Evolutionary conservation across 208 protist genomes (phyloP), one percentile per base, ranked within the genome.

Genomic region (Jaenimonas drosophilae): DNA sequence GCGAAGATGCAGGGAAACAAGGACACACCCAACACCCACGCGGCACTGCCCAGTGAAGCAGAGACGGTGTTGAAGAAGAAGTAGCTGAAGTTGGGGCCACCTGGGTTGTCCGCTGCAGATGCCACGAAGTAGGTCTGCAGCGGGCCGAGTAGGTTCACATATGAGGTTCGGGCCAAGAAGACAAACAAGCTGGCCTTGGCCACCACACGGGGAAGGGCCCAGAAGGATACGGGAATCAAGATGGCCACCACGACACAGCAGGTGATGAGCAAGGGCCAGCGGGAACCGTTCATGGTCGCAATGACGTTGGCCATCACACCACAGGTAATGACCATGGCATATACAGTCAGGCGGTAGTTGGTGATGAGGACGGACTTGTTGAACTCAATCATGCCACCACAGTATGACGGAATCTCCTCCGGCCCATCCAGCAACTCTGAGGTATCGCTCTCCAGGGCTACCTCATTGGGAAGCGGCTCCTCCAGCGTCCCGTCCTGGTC

Each of bases 61-160:
- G 50, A 40, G 9, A 56, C 33, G n/a, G 64, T 71, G 19, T 41
- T 32, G 57, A 67, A 71, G 47, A 56, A 67, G 17, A 51, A 57
- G 24, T 67, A 48, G 1, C 17, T 39, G 34, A 71, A 71, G 3
- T 69, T 14, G 14, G 64, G 64, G 4, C 64, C 64, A 42, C 45
- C 54, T 12, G 49, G 41, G 1, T 67, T 12, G 29, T 58, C 67
- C 14, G 39, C 43, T 11, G 56, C 50, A 0, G 9, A 21, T 16
- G 54, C 60, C 2, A 47, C 32, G 37, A 34, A 72, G 37, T 59
- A 63, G 34, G n/a, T 44, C 25, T 72, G 52, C 6, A 72, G 6
- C 4, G 64, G 48, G 24, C 59, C 49, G 36, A 49, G 44, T 9
- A 72, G 23, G 20, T 55, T 41, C 19, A 73, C 32, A 41, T 73